phyloP scores from a whole-genome alignment of 164 flowering plant species.

The Vitis amurensis region DNA sequence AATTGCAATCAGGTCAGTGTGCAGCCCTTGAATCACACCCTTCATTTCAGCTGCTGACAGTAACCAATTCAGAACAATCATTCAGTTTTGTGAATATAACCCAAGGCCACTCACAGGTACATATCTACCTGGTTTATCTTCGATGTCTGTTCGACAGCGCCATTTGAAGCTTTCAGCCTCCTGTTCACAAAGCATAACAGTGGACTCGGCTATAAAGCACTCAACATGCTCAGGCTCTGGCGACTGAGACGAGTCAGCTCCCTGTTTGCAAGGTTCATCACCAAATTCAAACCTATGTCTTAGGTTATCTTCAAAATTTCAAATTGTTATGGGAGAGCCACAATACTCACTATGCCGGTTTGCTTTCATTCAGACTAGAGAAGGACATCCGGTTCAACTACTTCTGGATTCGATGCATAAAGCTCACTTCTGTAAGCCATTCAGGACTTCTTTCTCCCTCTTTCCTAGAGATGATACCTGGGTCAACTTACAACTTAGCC shows the following conservation, averaged over 20 bases:
- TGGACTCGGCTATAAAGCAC: slow-evolving; percentile 60
- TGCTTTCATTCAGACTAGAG: slow-evolving; percentile 70
- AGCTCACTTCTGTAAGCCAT: slow-evolving; percentile 76
- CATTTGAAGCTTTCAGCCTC: slow-evolving; percentile 71
- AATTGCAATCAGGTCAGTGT: slow-evolving; percentile 75
- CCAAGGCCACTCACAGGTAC: slow-evolving; percentile 57
- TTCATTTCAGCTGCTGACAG: too few species aligned
- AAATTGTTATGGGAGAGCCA: slow-evolving; percentile 7
- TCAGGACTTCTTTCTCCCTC: neutral
- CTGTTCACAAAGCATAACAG: slow-evolving; percentile 54
- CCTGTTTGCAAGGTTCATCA: slow-evolving; percentile 80
- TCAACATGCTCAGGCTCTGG: slow-evolving; percentile 94
- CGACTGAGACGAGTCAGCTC: slow-evolving; percentile 95
- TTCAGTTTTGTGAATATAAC: slow-evolving; percentile 6
- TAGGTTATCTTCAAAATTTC: slow-evolving; percentile 20
- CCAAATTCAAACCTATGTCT: slow-evolving; percentile 18
- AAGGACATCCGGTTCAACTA: slow-evolving; percentile 96
- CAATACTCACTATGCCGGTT: slow-evolving; percentile 22
- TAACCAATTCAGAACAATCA: slow-evolving; percentile 1
- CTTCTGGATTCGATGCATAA: slow-evolving; percentile 93
- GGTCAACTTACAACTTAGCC: neutral
- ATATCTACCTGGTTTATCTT: slow-evolving; percentile 85
- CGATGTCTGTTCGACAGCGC: slow-evolving; percentile 88
- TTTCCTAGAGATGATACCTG: neutral
- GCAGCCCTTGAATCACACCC: slow-evolving; percentile 3